Base-by-base conservation (phyloP, 805 yeast genomes). In the Starmerella riodocensis region DNA sequence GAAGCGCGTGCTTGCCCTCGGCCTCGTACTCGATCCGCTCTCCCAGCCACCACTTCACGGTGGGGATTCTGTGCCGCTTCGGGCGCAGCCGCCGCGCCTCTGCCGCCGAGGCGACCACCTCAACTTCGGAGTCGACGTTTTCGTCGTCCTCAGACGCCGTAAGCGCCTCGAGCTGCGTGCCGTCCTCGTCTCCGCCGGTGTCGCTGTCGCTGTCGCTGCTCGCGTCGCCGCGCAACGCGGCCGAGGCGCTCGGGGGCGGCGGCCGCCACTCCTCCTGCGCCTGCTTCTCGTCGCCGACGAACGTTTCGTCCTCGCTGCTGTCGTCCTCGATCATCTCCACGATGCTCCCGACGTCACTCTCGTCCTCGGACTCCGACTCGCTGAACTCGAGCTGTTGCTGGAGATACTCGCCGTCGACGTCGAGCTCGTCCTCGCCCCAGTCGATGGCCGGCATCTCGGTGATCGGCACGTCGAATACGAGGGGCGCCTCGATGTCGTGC, bases 21-120 rank as follows among this genome's bases (percentile, higher is more conserved):
- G 28, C 25, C 20, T 34, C 37, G 37, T 50, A 50, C 33, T 38
- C 45, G 9, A 47, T 34, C 29, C 46, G 39, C 32, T 50, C 54
- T 14, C 51, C 49, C 6, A 33, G 33, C 50, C 51, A 49, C 20
- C 26, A 40, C 24, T 45, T 36, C 17, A 49, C 37, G 14, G 48
- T 38, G 2, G 54, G 50, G 5, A 50, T 39, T 13, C 54, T 43
- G 29, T 37, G 36, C 22, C 51, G 42, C 18, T 37, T 36, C 1
- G 41, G 40, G 7, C 45, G 41, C 6, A 17, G 18, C 5, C 24
- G 13, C 20, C 47, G 50, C 11, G 37, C 34, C 14, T 21, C 26
- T 2, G 32, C 27, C 8, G 39, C 43, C 11, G 29, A 32, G 19
- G 13, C 34, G 13, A 29, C 32, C 29, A 23, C 22, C 13, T 29